A percentile compares a stretch with the other conserved stretches of the same genome.
These are phyloP conservation scores for Plasmodium vinckei DNA, from an alignment of 169 alveolate genomes.

Conservation along the genomic window DNA sequence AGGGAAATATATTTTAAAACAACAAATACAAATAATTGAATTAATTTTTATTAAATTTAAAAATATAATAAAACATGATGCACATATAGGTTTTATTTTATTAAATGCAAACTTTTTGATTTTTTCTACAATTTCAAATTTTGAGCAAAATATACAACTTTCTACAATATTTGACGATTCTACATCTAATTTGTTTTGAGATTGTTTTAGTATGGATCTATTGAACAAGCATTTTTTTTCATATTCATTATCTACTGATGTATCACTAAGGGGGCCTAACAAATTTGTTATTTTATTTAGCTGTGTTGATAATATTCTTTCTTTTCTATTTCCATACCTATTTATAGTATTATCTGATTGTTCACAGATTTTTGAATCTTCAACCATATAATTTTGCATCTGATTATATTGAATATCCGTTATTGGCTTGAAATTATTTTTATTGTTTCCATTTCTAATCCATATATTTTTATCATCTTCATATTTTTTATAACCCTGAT, in stretches of 20 bases:
- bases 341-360: too few species aligned
- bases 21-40: conserved; percentile 24
- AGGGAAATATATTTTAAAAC: conserved; percentile 34
- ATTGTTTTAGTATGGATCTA: neutral
- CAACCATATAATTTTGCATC: too few species aligned
- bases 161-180: neutral
- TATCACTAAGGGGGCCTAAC: too few species aligned
- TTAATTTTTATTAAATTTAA: conserved; percentile 13
- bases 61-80: conserved; percentile 24
- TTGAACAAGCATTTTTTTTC: neutral
- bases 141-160: conserved; percentile 9
- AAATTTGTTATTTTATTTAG: too few species aligned
- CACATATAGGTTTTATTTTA: conserved; percentile 41
- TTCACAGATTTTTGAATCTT: too few species aligned
- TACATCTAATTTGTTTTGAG: neutral
- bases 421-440: too few species aligned
- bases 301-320: too few species aligned
- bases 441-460: neutral
- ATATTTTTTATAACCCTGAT: neutral
- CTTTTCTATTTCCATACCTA: too few species aligned
- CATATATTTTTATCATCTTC: neutral
- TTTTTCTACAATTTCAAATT: conserved; percentile 13
- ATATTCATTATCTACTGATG: neutral
- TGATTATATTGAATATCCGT: too few species aligned
- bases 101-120: conserved; percentile 6